Evolutionary conservation across 345 rosid genomes (phyloP), one percentile per base, ranked within the genome.

Genomic region (Eucalyptus grandis): DNA sequence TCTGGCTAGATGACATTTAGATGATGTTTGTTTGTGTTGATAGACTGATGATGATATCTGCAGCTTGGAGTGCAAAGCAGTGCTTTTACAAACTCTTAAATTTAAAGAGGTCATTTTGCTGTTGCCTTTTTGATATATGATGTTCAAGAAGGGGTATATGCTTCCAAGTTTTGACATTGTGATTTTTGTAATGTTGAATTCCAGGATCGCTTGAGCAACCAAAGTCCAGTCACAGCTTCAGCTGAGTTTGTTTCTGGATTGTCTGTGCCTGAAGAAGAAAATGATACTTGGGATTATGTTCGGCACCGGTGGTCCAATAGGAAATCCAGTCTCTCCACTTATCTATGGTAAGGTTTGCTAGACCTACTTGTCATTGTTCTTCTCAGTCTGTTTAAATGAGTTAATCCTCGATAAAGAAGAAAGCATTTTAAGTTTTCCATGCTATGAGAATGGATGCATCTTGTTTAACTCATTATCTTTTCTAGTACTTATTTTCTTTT

Each of bases 21-120:
- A 40, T 88, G 50, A 22, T 92, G 51, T 80, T 11, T 90, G 86
- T 87, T 4, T 40, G 30, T 40, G 65, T 85, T 90, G 82, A 87
- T 91, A 96, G 98, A 96, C 97, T 6, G 95, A 95, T 87, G 97
- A 95, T 87, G 98, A 96, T 89, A 93, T 96, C 90, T 96, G 98
- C 94, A 95, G 96, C 92, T 65, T 92, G 91, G 98, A 96, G 89
- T 96, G 98, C 91, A 96, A 96, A 91, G 92, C 90, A 49, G 94
- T 91, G 89, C 96, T 95, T 90, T 83, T 96, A 90, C 93, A 31
- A 90, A 92, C 92, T 89, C 92, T 92, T 87, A 90, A 91, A 89
- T 86, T 62, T 60, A 86, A 89, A 44, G 93, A 95, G 96, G 95
- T 96, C 89, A 49, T 81, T 90, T 86, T 54, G 34, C 30, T 83